Evolutionary conservation across 306 rosid species (phyloP).

Genomic region (Trifolium fragiferum): DNA sequence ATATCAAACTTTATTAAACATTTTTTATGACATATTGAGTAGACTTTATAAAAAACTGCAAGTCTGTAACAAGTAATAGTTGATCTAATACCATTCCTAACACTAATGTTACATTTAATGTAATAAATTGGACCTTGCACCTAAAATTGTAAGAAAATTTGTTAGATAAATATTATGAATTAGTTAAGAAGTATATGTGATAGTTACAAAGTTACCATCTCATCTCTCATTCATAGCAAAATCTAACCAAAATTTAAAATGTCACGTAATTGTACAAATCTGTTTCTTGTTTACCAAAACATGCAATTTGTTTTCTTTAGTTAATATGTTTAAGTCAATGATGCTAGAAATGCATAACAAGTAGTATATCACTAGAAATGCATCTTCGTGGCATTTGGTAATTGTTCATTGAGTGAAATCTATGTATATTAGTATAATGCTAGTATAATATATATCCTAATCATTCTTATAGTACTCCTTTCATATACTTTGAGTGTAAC

Average conservation of each 20-base stretch:
- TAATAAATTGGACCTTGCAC: neutral
- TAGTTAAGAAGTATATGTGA: constrained; percentile 1
- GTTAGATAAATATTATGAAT: constrained; percentile 1
- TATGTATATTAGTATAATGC: neutral
- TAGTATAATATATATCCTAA: neutral
- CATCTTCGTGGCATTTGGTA: neutral
- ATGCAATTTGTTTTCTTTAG: neutral
- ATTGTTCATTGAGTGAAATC: neutral
- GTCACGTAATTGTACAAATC: neutral
- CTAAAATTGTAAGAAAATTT: neutral
- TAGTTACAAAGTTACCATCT: constrained; percentile 7
- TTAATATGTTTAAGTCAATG: neutral
- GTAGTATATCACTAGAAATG: neutral
- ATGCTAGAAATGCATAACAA: neutral
- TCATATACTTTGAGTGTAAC: neutral
- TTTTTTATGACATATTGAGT: too few species aligned
- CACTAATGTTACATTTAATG: neutral
- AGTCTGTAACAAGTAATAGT: too few species aligned
- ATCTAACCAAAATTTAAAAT: neutral
- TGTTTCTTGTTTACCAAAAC: neutral
- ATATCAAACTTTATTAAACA: too few species aligned
- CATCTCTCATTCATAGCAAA: constrained; percentile 1
- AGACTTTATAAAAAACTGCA: too few species aligned
- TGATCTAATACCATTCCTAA: too few species aligned
- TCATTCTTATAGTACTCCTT: neutral